Base-by-base conservation (phyloP, 2,329 filamentous ascomycete genomes). In the Harringtonia lauricola region DNA sequence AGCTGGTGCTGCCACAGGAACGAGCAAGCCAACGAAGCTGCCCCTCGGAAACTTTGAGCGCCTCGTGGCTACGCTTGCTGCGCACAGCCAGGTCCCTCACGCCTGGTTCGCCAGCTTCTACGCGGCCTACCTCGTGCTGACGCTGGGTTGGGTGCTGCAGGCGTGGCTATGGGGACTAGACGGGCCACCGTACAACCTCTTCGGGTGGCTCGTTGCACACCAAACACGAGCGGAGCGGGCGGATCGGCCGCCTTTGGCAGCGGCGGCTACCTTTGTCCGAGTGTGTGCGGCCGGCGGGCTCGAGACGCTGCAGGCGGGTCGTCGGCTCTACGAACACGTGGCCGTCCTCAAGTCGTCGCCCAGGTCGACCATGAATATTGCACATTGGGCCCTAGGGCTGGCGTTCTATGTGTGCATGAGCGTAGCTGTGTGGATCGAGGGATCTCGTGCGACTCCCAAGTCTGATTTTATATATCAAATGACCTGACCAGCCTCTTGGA, bases 71-170 rank as follows among this genome's bases (percentile, higher is more conserved):
- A 40, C 41, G n/a, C 17, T 39, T 3, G 37, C 45, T 5, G 39
- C 43, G 8, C 42, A 40, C 18, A 36, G 36, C 14, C 45, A 50
- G 43, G 50, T 52, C 24, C 88, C 90, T 19, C 92, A 96, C 64
- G 74, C 74, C 49, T 96, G 86, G 80, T 96, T 96, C 61, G 74
- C 72, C 36, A 84, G 92, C 54, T 96, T 95, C 64, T 96, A 98
- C 60, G 57, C 84, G 42, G 59, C 79, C 30, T 90, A 86, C 4
- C 64, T 88, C 5, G 57, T 66, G 2, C 79, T 76, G 47, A 89
- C 86, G 1, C 55, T 77, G 5, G 83, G 89, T 59, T 95, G 89
- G 87, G 74, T 71, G 0, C 61, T 64, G 51, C 81, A 89, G 59
- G 55, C 59, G 15, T 56, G 79, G 61, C 59, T 62, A 3, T 49